Percentiles rank a stretch among this genome's conserved stretches.
These are phyloP conservation scores for Salix koriyanagi DNA, from an alignment of 345 rosid species.

Conservation along the genomic window DNA sequence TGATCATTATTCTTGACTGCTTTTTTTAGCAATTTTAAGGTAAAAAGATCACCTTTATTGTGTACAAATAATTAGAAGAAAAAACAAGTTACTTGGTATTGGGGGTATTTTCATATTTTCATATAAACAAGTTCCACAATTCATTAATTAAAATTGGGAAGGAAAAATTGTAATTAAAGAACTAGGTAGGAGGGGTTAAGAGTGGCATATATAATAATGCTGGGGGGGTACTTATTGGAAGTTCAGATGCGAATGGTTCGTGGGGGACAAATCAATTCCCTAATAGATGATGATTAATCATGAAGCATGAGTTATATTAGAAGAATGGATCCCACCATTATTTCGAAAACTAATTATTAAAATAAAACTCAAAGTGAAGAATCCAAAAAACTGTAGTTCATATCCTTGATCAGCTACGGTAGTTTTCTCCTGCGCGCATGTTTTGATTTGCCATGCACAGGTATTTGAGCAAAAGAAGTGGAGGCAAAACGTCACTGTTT, in stretches of 20 bases:
- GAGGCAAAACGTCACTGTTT: too few species aligned
- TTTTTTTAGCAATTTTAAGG: neutral
- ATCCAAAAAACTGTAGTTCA: neutral
- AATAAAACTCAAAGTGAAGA: too few species aligned
- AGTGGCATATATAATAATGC: neutral
- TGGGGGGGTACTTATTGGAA: neutral
- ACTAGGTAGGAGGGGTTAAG: neutral
- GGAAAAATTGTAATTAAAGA: neutral
- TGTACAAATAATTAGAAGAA: neutral
- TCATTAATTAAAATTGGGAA: too few species aligned
- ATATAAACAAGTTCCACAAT: too few species aligned
- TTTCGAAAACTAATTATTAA: neutral
- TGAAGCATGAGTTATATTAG: slow-evolving; percentile 22
- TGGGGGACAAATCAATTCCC: slow-evolving; percentile 21
- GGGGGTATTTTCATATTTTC: too few species aligned
- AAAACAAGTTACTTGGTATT: too few species aligned
- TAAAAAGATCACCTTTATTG: neutral
- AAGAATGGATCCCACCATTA: slow-evolving; percentile 1
- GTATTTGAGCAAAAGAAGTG: too few species aligned
- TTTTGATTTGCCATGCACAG: too few species aligned
- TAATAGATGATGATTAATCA: slow-evolving; percentile 12
- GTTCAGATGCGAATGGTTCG: neutral
- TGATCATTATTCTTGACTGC: slow-evolving; percentile 6
- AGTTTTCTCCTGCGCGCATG: too few species aligned
- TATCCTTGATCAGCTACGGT: neutral